phyloP scores from a whole-genome alignment of 768 basidiomycete genomes.

The Leccinum rimulosum region DNA sequence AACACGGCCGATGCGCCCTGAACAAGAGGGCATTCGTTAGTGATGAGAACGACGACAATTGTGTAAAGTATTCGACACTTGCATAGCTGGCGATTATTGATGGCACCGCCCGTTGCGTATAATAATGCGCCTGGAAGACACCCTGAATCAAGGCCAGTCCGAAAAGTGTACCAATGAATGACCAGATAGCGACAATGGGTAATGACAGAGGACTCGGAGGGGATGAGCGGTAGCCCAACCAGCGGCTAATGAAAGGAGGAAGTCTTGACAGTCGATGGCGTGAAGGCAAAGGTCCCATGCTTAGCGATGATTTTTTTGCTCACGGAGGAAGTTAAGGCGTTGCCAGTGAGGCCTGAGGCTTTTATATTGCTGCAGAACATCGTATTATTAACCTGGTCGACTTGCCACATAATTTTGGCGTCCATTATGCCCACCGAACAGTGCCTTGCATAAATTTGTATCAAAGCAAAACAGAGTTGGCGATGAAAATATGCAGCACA shows the following conservation, averaged over 20 bases:
- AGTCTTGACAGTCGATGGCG: background rate
- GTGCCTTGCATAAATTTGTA: too few relatives aligned
- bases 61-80: constrained; percentile 3
- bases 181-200: constrained; percentile 33
- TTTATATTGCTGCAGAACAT: too few relatives aligned
- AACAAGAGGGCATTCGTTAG: background rate
- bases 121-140: constrained; percentile 48
- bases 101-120: constrained; percentile 39
- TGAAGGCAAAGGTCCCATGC: background rate
- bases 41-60: background rate
- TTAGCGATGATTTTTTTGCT: background rate
- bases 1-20: constrained; percentile 60
- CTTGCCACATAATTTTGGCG: too few relatives aligned
- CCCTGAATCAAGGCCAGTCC: constrained; percentile 50
- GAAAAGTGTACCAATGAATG: constrained; percentile 50
- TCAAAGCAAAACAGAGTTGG: too few relatives aligned
- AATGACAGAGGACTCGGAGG: constrained; percentile 5
- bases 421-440: too few relatives aligned
- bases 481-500: too few relatives aligned
- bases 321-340: background rate
- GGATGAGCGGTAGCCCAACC: constrained; percentile 14
- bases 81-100: constrained; percentile 22
- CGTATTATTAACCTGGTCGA: too few relatives aligned
- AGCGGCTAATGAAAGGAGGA: constrained; percentile 4
- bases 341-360: too few relatives aligned